Evolutionary conservation across 1,284 basidiomycete genomes (phyloP), one percentile per base, ranked within the genome.

Genomic region (Macrocybe sp.): DNA sequence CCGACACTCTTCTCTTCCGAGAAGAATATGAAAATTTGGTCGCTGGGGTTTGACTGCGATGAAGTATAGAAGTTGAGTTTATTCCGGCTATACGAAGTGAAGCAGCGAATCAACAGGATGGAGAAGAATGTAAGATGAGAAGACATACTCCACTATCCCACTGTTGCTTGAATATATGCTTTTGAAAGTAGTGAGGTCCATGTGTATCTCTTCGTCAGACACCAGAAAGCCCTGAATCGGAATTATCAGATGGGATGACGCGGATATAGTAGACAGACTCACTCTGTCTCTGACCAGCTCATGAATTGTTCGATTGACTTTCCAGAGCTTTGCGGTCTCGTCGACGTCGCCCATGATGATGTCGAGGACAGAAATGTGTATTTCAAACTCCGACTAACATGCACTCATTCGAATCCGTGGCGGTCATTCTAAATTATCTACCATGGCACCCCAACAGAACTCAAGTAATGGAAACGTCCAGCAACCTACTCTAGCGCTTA

Each of bases 291-390:
- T 83, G 51, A 96, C 91, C 49, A 99, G 84, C 71, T 99, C 97
- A 67, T 98, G 94, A 46, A 97, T 90, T 37, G 97, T 99, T 60
- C 92, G 76, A 69, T 95, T 95, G 54, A 99, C 94, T 62, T 95
- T 88, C 92, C 94, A 98, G 59, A 99, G 77, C 62, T 87, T 84
- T 45, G 92, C 83, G 46, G 79, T 76, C 64, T 90, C 87, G 66
- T 89, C 86, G 58, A 70, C 70, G 53, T 88, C 84, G 53, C 74
- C 70, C 81, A 85, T 83, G 55, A 60, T 64, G 22, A 32, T 30
- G 41, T 57, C 52, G 48, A 49, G 57, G 51, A 53, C 53, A 52
- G 51, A 59, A 58, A 63, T 59, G 56, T 46, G 45, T 34, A 52
- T 52, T 70, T 69, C 46, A 57, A 68, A 69, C 65, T 72, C 68